Evolutionary conservation across 179 eudicot genomes (phyloP).

Genomic region (Silene coronaria): DNA sequence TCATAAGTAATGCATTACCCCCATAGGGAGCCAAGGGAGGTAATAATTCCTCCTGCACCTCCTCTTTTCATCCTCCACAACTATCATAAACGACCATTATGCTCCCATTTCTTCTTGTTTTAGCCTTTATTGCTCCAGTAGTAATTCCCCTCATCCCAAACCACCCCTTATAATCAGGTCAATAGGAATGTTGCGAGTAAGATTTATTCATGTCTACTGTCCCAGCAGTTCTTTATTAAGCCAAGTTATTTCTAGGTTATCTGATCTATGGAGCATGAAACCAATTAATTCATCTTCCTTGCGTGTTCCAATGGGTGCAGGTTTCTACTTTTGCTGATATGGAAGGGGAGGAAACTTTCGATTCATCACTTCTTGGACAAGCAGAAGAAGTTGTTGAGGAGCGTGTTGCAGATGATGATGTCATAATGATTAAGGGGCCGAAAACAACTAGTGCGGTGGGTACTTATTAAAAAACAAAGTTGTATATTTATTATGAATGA

Average conservation of each 20-base stretch:
- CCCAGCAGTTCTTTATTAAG: background rate
- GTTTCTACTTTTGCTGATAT: slow-evolving; percentile 96
- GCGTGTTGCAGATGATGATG: slow-evolving; percentile 93
- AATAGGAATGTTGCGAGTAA: background rate
- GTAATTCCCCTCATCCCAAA: too few species aligned
- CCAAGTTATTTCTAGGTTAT: background rate
- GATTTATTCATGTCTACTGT: background rate
- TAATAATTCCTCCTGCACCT: too few species aligned
- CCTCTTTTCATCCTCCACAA: too few species aligned
- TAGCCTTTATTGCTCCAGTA: too few species aligned
- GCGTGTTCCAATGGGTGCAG: slow-evolving; percentile 30
- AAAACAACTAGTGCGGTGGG: slow-evolving; percentile 83
- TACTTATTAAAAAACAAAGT: background rate
- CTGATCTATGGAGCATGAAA: background rate
- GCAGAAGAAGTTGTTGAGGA: slow-evolving; percentile 99
- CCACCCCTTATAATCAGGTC: background rate
- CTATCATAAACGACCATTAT: too few species aligned
- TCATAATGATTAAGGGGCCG: slow-evolving; percentile 85
- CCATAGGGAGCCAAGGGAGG: too few species aligned
- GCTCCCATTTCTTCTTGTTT: too few species aligned
- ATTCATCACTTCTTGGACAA: slow-evolving; percentile 76
- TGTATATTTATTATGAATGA: background rate
- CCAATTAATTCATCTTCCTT: slow-evolving; percentile 6
- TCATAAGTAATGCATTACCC: too few species aligned
- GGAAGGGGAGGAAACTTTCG: slow-evolving; percentile 99